Evolutionary conservation across 805 yeast genomes (phyloP), one percentile per base, ranked within the genome.

Genomic region (Starmerella etchellsii): DNA sequence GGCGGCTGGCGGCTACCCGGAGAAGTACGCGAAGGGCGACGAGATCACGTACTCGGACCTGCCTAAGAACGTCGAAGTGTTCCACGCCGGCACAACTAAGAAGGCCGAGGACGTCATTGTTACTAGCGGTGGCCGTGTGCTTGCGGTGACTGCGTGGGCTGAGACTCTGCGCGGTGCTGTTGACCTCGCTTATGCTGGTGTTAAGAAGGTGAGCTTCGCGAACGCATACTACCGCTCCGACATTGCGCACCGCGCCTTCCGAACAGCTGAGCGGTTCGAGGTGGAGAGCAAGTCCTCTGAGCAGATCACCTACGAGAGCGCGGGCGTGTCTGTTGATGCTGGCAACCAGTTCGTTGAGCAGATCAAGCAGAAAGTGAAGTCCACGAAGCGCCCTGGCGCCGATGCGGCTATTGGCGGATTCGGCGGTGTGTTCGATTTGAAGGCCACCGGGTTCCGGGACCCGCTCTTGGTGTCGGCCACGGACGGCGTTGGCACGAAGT

Each of bases 371-470:
- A 74, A 78, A 63, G 99, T 91, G 38, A 83, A 80, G 60, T 79
- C 95, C 5, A 91, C 99, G 9, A 77, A 81, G 31, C 78, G 99
- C 64, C 70, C 93, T 26, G 99, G 99, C 55, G 91, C 99, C 27
- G 95, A 91, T 57, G 82, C 96, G 14, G 95, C 85, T 53, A 91
- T 91, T 54, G 99, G 99, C 58, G 99, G 99, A 2, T 91, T 91
- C 57, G 99, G 99, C 51, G 99, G 99, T 51, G 66, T 88, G 33
- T 93, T 91, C 52, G 98, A 93, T 60, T 70, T 91, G 55, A 73
- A 76, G 52, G 76, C 77, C 38, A 94, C 94, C 34, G 97, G 97
- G 6, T 91, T 78, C 64, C 60, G 63, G 35, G 75, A 76, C 51
- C 73, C 84, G 18, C 63, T 91, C 42, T 67, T 91, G 44, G 97